Percentiles rank a stretch among this genome's conserved stretches.
These are phyloP conservation scores for Exidia glandulosa DNA, from an alignment of 768 basidiomycete genomes.

Conservation along the genomic window DNA sequence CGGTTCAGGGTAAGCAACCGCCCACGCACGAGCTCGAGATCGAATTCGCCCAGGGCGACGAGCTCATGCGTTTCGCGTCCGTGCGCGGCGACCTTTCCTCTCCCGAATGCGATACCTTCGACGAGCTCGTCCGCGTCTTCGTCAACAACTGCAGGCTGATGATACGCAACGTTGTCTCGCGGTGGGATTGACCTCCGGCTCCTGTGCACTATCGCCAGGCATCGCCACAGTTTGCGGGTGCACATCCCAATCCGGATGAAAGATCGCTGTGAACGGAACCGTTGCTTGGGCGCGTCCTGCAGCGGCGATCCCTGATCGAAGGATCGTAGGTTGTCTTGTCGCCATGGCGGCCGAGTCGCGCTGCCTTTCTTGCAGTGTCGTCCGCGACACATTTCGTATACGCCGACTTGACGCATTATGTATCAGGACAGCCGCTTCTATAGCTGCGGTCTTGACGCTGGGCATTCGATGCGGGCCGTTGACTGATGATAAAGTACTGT, in stretches of 20 bases:
- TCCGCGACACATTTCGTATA: too few relatives aligned
- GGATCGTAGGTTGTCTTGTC: too few relatives aligned
- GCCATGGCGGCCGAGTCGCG: too few relatives aligned
- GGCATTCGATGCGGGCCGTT: too few relatives aligned
- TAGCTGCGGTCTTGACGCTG: too few relatives aligned
- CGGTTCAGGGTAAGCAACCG: background rate
- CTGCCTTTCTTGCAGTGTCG: too few relatives aligned
- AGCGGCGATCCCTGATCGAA: background rate
- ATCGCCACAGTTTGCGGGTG: background rate
- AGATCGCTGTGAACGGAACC: too few relatives aligned
- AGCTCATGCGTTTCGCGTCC: constrained; percentile 59
- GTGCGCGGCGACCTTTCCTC: constrained; percentile 49
- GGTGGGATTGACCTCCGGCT: background rate
- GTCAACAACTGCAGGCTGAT: constrained; percentile 90
- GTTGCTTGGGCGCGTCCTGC: too few relatives aligned
- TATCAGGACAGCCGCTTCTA: too few relatives aligned
- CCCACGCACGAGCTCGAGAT: constrained; percentile 74
- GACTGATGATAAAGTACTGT: too few relatives aligned
- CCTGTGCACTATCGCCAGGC: too few relatives aligned
- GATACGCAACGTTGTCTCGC: constrained; percentile 52
- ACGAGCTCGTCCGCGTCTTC: constrained; percentile 85
- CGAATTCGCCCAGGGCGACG: constrained; percentile 59
- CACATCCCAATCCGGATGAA: background rate
- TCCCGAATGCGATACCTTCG: constrained; percentile 45
- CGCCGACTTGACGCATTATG: too few relatives aligned